phyloP scores from a whole-genome alignment of 306 rosid species.

The Vigna mungo region DNA sequence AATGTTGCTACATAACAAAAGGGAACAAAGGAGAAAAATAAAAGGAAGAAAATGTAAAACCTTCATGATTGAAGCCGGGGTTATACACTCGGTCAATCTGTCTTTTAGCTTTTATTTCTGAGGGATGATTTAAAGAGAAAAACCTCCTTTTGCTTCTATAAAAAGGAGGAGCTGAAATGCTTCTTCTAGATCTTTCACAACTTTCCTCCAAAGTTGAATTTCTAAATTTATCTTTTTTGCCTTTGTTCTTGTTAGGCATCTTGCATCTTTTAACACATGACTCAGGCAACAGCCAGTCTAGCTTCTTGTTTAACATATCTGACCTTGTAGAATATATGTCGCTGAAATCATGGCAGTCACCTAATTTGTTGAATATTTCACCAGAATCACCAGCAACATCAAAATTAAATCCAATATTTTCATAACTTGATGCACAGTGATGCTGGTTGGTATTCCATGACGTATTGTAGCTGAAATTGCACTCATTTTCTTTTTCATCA shows the following conservation, averaged over 20 bases:
- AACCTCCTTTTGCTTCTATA: slow-evolving; percentile 66
- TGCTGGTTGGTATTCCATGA: slow-evolving; percentile 47
- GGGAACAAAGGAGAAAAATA: background rate
- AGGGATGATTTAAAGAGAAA: slow-evolving; percentile 57
- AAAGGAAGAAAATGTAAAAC: slow-evolving; percentile 48
- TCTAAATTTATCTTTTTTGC: slow-evolving; percentile 41
- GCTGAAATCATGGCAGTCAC: slow-evolving; percentile 43
- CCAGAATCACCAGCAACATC: slow-evolving; percentile 48
- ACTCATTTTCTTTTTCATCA: slow-evolving; percentile 50
- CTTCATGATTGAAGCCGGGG: slow-evolving; percentile 51
- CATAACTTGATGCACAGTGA: slow-evolving; percentile 49
- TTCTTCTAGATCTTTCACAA: slow-evolving; percentile 62
- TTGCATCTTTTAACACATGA: slow-evolving; percentile 45
- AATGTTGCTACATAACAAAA: slow-evolving; percentile 35
- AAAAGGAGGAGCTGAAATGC: slow-evolving; percentile 90
- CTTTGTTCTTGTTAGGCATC: slow-evolving; percentile 41
- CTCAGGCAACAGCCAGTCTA: slow-evolving; percentile 46
- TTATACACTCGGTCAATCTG: slow-evolving; percentile 45
- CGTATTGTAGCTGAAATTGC: slow-evolving; percentile 45
- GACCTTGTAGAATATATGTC: slow-evolving; percentile 43
- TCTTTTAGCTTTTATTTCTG: slow-evolving; percentile 43
- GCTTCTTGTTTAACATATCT: slow-evolving; percentile 50
- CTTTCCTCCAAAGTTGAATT: slow-evolving; percentile 45
- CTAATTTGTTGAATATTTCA: slow-evolving; percentile 39
- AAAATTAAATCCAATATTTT: slow-evolving; percentile 44